Evolutionary conservation across 208 protist genomes (phyloP), one percentile per base, ranked within the genome.

Genomic region (Crithidia sp.): DNA sequence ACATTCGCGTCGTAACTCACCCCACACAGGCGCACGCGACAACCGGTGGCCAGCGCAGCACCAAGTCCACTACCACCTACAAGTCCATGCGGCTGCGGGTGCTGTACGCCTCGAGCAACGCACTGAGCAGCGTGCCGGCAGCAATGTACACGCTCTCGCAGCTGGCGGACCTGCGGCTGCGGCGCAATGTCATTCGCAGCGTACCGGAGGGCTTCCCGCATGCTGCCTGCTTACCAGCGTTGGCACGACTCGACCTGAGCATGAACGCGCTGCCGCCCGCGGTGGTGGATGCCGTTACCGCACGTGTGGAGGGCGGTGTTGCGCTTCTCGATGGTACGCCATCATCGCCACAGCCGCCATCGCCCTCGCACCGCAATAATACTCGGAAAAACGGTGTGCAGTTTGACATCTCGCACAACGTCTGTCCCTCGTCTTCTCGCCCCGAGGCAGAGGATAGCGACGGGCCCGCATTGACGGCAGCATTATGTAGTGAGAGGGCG

Each of bases 31-130:
- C 49, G 12, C 56, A 19, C 57, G n/a, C 54, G 40, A 19, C 65
- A 12, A 57, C 72, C 1, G 14, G 39, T 8, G 58, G 52, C 16
- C 49, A 56, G n/a, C 36, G 63, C 57, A 54, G 60, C 71, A 37
- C 19, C 49, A 66, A 67, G 45, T 5, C 58, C 10, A 71, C 45
- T 0, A 63, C 49, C 36, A 44, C 40, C 39, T 64, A 55, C 67
- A 73, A 65, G 19, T 10, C 17, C 6, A 79, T 73, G 74, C 61
- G 49, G 36, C 66, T 94, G 66, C 84, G 83, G 12, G 79, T 82
- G 41, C 77, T 94, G 50, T 79, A 79, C 60, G 78, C 86, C 13
- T 78, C 78, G 2, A 73, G 76, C 74, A 94, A 94, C 56, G 45
- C 47, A 36, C 19, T 94, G 13, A 28, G 44, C 14, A 36, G 55